Conservation (phyloP, 139 green algal genomes). For the Chlorella sp. region DNA sequence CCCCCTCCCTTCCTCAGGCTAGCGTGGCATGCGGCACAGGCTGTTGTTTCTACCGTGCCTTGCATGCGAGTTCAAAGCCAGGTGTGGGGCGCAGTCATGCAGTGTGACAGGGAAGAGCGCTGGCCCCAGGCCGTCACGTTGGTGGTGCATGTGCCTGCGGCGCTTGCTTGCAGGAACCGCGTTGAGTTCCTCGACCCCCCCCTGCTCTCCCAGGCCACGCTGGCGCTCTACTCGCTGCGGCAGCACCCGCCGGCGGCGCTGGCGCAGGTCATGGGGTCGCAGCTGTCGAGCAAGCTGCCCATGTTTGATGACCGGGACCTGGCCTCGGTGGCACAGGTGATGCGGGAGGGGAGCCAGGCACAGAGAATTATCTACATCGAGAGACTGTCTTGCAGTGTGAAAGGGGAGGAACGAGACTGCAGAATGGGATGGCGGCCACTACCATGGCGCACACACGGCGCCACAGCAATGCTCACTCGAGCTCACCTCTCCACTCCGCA, state of each 20-base stretch:
- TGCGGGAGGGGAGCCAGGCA: not conserved
- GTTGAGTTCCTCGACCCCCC: slow-evolving; percentile 8
- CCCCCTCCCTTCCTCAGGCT: too few species aligned
- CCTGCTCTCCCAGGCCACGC: slow-evolving; percentile 21
- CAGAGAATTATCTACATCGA: not conserved
- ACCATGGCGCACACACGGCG: not conserved
- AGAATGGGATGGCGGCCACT: not conserved
- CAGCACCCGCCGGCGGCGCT: slow-evolving; percentile 18
- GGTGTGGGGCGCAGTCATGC: too few species aligned
- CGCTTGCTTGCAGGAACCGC: not conserved
- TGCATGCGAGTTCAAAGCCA: too few species aligned
- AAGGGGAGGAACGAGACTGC: not conserved
- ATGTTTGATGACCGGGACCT: slow-evolving; percentile 33
- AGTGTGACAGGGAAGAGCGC: too few species aligned
- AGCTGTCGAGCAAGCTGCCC: slow-evolving; percentile 29
- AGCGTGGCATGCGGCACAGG: too few species aligned
- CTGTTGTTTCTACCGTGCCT: too few species aligned
- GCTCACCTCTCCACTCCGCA: too few species aligned
- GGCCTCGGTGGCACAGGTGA: slow-evolving; percentile 22
- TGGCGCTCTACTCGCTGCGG: slow-evolving; percentile 19
- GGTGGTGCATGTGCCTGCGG: too few species aligned
- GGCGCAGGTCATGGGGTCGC: slow-evolving; percentile 16
- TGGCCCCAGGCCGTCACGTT: too few species aligned
- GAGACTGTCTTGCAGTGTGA: not conserved
- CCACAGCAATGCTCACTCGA: too few species aligned